These are phyloP conservation scores for Torulaspora maleeae DNA, from an alignment of 805 yeast species.

Conservation along the genomic window DNA sequence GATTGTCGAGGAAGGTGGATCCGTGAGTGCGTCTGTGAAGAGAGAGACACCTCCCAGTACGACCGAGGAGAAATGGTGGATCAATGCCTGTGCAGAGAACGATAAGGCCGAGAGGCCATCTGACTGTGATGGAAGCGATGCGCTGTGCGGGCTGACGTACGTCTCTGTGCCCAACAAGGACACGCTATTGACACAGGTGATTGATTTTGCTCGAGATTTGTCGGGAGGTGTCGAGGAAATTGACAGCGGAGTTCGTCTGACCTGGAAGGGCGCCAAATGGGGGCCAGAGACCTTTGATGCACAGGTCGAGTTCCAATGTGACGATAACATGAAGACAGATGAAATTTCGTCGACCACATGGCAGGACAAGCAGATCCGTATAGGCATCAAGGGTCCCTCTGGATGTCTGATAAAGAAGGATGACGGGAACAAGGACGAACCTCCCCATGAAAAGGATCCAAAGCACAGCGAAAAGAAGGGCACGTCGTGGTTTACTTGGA, in stretches of 20 bases:
- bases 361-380: slow-evolving; percentile 25
- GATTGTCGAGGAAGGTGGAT: slow-evolving; percentile 21
- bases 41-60: slow-evolving; percentile 75
- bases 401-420: slow-evolving; percentile 40
- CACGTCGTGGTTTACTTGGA: slow-evolving; percentile 59
- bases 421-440: slow-evolving; percentile 21
- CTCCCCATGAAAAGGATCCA: slow-evolving; percentile 21
- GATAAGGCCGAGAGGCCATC: slow-evolving; percentile 34
- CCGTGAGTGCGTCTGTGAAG: slow-evolving; percentile 43
- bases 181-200: slow-evolving; percentile 53
- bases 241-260: slow-evolving; percentile 37
- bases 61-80: slow-evolving; percentile 58
- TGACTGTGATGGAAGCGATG: slow-evolving; percentile 66
- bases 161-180: slow-evolving; percentile 48
- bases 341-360: slow-evolving; percentile 22
- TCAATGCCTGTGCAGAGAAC: slow-evolving; percentile 59
- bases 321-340: slow-evolving; percentile 36
- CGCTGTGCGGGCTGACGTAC: slow-evolving; percentile 69
- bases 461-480: slow-evolving; percentile 30
- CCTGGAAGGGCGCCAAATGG: slow-evolving; percentile 59
- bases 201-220: slow-evolving; percentile 44
- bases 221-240: slow-evolving; percentile 28
- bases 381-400: slow-evolving; percentile 40
- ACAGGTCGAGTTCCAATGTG: slow-evolving; percentile 46
- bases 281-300: slow-evolving; percentile 55